Percentiles rank a stretch among this genome's conserved stretches.
These are phyloP conservation scores for Phycomyces blakesleeanus DNA, from an alignment of 192 early-diverging fungal species.

Conservation along the genomic window DNA sequence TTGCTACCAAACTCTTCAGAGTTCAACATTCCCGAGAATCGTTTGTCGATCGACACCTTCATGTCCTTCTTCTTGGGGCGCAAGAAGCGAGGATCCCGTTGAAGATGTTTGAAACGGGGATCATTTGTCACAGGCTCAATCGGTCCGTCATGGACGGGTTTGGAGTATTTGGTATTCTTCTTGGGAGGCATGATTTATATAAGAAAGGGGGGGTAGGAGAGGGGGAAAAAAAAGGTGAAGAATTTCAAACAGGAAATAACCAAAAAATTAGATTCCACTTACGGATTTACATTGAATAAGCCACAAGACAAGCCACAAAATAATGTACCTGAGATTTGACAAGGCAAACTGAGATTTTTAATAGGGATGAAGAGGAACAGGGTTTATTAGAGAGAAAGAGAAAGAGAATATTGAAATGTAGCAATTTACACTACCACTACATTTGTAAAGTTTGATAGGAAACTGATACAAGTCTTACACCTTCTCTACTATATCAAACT, in stretches of 20 bases:
- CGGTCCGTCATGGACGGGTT: not conserved
- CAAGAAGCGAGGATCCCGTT: constrained; percentile 74
- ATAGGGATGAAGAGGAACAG: not conserved
- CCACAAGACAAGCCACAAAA: not conserved
- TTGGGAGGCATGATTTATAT: not conserved
- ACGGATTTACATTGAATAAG: not conserved
- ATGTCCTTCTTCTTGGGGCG: constrained; percentile 72
- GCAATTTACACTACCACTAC: not conserved
- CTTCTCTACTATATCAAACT: not conserved
- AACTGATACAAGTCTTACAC: not conserved
- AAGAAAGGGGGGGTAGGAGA: not conserved
- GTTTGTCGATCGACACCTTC: constrained; percentile 86
- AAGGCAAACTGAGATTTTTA: too few species aligned
- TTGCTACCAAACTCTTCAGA: constrained; percentile 54
- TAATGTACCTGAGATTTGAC: not conserved
- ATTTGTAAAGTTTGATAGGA: not conserved
- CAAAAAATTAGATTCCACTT: too few species aligned
- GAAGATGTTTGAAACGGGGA: constrained; percentile 73
- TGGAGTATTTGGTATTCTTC: not conserved
- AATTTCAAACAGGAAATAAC: not conserved
- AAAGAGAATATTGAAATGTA: not conserved
- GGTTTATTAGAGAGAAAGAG: not conserved
- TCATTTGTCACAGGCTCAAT: constrained; percentile 47
- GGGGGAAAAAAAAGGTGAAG: not conserved
- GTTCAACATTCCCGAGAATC: constrained; percentile 81